Evolutionary conservation across 306 rosid species (phyloP).

Genomic region (Begonia loranthoides): DNA sequence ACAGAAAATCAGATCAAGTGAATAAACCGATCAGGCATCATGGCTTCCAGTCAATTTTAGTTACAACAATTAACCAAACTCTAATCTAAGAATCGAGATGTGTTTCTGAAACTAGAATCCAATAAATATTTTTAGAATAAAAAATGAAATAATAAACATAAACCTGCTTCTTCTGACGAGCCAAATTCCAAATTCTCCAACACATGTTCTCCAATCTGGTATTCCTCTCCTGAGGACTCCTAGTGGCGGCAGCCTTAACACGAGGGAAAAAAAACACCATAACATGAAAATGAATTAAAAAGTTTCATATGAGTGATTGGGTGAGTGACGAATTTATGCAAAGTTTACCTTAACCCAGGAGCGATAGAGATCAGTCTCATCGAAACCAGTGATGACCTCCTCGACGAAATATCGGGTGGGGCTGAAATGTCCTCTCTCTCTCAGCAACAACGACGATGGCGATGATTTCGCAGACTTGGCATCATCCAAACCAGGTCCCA

Average conservation of each 20-base stretch:
- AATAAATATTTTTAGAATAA: too few species aligned
- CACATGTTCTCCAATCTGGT: constrained; percentile 58
- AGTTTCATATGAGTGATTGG: not conserved
- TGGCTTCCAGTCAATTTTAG: not conserved
- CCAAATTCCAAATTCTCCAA: constrained; percentile 63
- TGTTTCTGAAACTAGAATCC: too few species aligned
- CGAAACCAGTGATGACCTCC: constrained; percentile 50
- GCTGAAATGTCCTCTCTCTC: constrained; percentile 45
- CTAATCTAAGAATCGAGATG: not conserved
- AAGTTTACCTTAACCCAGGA: constrained; percentile 39
- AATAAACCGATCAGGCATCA: too few species aligned
- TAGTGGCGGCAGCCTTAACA: constrained; percentile 46
- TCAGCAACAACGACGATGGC: constrained; percentile 23
- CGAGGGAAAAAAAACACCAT: not conserved
- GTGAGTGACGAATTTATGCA: too few species aligned
- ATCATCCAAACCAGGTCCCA: constrained; percentile 36
- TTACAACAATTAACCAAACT: not conserved
- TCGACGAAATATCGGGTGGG: constrained; percentile 56
- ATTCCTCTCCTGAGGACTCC: constrained; percentile 50
- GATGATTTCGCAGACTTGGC: constrained; percentile 16
- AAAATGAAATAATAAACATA: not conserved
- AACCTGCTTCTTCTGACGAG: constrained; percentile 57
- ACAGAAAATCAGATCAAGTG: too few species aligned
- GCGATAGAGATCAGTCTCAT: constrained; percentile 53
- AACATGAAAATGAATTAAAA: not conserved